Conservation (phyloP, 1,139 yeast species). For the Meyerozyma carpophila region DNA sequence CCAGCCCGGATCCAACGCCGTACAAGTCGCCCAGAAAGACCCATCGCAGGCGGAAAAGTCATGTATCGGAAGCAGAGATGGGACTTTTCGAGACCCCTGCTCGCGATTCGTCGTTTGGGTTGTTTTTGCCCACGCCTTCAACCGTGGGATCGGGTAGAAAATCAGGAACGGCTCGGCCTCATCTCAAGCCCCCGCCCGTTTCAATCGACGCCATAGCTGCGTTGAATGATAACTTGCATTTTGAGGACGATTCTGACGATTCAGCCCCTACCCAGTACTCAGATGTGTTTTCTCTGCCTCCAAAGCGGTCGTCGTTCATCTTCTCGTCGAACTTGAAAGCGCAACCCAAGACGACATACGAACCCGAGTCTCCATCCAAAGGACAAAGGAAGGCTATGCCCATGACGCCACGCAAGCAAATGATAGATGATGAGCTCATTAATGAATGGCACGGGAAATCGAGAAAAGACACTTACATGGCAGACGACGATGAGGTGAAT, state of each 20-base stretch:
- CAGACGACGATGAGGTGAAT: slow-evolving; percentile 26
- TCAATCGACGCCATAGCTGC: slow-evolving; percentile 15
- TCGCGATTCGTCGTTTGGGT: slow-evolving; percentile 17
- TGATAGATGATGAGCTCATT: slow-evolving; percentile 30
- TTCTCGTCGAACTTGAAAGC: background rate
- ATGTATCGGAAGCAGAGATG: background rate
- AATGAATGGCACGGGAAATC: slow-evolving; percentile 36
- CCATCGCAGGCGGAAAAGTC: background rate
- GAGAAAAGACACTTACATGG: slow-evolving; percentile 16
- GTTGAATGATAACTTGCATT: slow-evolving; percentile 15
- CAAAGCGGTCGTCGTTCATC: slow-evolving; percentile 2
- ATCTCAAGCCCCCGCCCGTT: slow-evolving; percentile 10
- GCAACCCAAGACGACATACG: background rate
- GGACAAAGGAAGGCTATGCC: slow-evolving; percentile 4
- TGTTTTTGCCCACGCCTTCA: slow-evolving; percentile 37
- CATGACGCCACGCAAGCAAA: slow-evolving; percentile 30
- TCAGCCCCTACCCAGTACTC: background rate
- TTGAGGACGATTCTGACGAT: slow-evolving; percentile 13
- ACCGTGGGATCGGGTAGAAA: slow-evolving; percentile 37
- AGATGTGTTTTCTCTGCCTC: background rate
- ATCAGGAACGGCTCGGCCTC: slow-evolving; percentile 6
- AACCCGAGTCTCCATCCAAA: slow-evolving; percentile 1
- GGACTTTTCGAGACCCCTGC: background rate
- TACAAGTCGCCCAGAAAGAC: background rate
- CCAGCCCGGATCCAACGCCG: background rate